These are phyloP conservation scores for Pythium dissimile DNA, from an alignment of 352 stramenopile genomes.

Conservation along the genomic window DNA sequence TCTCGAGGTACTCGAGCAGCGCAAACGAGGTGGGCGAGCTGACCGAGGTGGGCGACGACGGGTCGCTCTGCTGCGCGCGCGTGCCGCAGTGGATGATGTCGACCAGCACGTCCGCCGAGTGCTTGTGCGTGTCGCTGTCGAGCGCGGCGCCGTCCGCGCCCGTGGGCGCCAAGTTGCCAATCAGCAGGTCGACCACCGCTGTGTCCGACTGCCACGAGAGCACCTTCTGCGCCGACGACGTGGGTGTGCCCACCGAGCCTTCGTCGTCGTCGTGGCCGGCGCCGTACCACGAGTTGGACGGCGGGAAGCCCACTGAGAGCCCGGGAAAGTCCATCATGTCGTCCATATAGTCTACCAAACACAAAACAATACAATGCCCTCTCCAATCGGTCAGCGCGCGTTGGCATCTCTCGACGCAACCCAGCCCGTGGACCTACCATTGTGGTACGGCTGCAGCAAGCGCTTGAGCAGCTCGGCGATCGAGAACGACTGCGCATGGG, in stretches of 20 bases:
- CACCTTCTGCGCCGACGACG: constrained; percentile 57
- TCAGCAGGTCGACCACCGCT: constrained; percentile 61
- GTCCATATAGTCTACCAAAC: constrained; percentile 71
- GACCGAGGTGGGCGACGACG: constrained; percentile 51
- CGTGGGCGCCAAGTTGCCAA: constrained; percentile 44
- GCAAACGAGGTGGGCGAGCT: constrained; percentile 58
- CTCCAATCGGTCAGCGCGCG: background rate
- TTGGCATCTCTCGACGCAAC: background rate
- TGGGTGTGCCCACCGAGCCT: constrained; percentile 54
- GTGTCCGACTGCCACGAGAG: constrained; percentile 75
- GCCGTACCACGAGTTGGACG: constrained; percentile 73
- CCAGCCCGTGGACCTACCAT: constrained; percentile 20
- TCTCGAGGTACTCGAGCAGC: constrained; percentile 77
- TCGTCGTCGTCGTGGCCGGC: constrained; percentile 67
- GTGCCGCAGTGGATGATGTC: constrained; percentile 86
- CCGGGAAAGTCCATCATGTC: constrained; percentile 84
- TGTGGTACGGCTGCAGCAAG: constrained; percentile 79
- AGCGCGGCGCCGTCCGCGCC: constrained; percentile 28
- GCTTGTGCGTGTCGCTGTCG: constrained; percentile 82
- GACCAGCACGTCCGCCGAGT: constrained; percentile 75
- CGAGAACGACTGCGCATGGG: constrained; percentile 71
- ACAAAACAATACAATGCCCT: background rate
- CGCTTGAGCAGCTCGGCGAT: constrained; percentile 81
- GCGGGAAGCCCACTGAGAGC: constrained; percentile 69
- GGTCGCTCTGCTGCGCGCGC: constrained; percentile 68